Base-by-base conservation (phyloP, 2,329 filamentous ascomycete species). In the Botryotinia calthae region DNA sequence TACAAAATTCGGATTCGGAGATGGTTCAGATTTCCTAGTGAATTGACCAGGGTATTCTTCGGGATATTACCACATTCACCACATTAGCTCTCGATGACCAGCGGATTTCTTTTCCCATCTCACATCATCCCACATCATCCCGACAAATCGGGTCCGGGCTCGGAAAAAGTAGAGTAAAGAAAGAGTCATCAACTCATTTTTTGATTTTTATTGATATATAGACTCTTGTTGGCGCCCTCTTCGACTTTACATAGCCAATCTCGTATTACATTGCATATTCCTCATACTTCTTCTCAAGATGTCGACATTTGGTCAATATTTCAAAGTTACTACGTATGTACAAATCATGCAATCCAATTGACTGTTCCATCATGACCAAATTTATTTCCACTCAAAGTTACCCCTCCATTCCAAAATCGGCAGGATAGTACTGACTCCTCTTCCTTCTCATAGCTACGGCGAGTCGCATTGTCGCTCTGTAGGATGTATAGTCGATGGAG, bases 401-500 rank as follows among this genome's bases (percentile, higher is more conserved):
- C 64, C 64, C 46, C 64, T 67, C 64, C 46, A 65, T 54, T 4
- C 18, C 34, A 34, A 14, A 16, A 66, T 46, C 37, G 48, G 51
- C 20, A 18, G 1, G 31, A 48, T 54, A 71, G 14, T 77, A 40
- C 72, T 74, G 73, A 74, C 48, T 51, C 18, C 10, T 58, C 44
- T 54, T 68, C 8, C 25, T 28, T 42, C 4, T 40, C 37, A 58
- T 59, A 81, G 80, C 72, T 93, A 93, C 85, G 92, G 92, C 82
- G 92, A 95, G 83, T 97, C 93, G 73, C 95, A 98, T 85, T 97
- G 95, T 85, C 91, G 91, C 80, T 95, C 92, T 46, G 94, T 98
- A 79, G 95, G 94, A 81, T 97, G 93, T 85, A 98, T 98, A 80
- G 91, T 98, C 83, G 95, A 98, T 82, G 94, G 94, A 79, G 93